A percentile compares a stretch with the other conserved stretches of the same genome.
Evolutionary conservation across 208 protist species (phyloP).

Genomic region (Blastocrithidia nonstop): DNA sequence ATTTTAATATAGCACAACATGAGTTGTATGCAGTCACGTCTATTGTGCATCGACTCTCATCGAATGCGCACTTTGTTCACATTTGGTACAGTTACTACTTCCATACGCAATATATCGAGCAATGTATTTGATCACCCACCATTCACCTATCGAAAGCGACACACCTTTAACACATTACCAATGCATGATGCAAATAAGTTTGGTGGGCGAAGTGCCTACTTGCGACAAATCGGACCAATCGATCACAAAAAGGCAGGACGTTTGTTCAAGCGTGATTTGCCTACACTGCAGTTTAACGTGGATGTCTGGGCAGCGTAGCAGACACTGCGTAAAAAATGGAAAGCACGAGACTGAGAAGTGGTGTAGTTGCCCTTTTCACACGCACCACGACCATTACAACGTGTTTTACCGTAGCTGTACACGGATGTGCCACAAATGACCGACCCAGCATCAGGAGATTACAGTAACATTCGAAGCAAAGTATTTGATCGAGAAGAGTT

Average conservation of each 20-base stretch:
- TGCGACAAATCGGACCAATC: slow-evolving; percentile 70
- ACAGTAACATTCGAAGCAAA: slow-evolving; percentile 66
- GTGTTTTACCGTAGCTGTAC: slow-evolving; percentile 79
- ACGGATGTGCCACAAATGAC: slow-evolving; percentile 74
- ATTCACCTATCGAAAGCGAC: slow-evolving; percentile 41
- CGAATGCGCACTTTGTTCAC: too few species aligned
- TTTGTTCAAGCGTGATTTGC: slow-evolving; percentile 62
- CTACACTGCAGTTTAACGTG: slow-evolving; percentile 75
- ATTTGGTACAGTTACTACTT: slow-evolving; percentile 1
- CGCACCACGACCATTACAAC: slow-evolving; percentile 61
- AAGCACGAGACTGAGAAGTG: slow-evolving; percentile 75
- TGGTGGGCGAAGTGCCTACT: slow-evolving; percentile 66
- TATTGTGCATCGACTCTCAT: too few species aligned
- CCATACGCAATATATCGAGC: slow-evolving; percentile 20
- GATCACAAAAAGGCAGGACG: slow-evolving; percentile 58
- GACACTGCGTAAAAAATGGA: slow-evolving; percentile 78
- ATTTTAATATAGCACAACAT: too few species aligned
- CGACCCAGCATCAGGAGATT: slow-evolving; percentile 30
- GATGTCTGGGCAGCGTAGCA: slow-evolving; percentile 83
- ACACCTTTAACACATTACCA: slow-evolving; percentile 76
- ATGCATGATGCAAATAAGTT: slow-evolving; percentile 77
- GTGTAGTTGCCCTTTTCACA: slow-evolving; percentile 70
- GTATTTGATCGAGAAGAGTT: slow-evolving; percentile 68
- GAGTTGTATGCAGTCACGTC: too few species aligned
- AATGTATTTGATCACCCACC: slow-evolving; percentile 60